phyloP scores from a whole-genome alignment of 1,284 basidiomycete genomes.

The Somion occarium region DNA sequence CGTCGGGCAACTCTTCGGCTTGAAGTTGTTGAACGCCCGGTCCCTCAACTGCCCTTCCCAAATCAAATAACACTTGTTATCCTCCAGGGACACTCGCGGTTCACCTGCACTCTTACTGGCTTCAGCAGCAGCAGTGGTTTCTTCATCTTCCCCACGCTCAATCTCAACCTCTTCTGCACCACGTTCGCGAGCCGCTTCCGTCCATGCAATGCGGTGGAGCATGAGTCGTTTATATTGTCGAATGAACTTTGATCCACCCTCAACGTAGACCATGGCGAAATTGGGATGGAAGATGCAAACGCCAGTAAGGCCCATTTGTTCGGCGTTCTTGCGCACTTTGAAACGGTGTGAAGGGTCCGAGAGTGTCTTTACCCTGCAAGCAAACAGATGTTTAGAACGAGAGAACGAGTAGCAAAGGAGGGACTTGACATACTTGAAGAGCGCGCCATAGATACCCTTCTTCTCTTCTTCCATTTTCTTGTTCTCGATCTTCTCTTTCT shows the following conservation, averaged over 20 bases:
- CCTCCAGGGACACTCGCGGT: conserved; percentile 55
- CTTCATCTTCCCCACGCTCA: conserved; percentile 47
- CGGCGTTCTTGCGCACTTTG: conserved; percentile 95
- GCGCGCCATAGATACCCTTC: conserved; percentile 81
- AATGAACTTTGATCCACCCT: conserved; percentile 85
- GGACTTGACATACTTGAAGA: conserved; percentile 76
- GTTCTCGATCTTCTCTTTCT: conserved; percentile 79
- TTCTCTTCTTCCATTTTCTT: conserved; percentile 86
- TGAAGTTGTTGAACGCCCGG: conserved; percentile 77
- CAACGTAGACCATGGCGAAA: conserved; percentile 91
- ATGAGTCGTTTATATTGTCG: conserved; percentile 89
- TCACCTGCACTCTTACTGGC: conserved; percentile 27
- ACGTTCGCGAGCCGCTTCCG: conserved; percentile 80
- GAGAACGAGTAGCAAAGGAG: not conserved
- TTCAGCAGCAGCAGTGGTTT: conserved; percentile 10
- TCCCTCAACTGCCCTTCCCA: conserved; percentile 93
- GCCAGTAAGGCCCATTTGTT: conserved; percentile 86
- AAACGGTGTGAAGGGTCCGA: conserved; percentile 92
- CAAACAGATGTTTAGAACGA: not conserved
- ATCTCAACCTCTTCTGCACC: conserved; percentile 68
- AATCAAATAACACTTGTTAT: conserved; percentile 87
- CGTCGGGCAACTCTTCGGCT: conserved; percentile 80
- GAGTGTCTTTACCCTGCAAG: conserved; percentile 75
- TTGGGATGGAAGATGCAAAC: conserved; percentile 85
- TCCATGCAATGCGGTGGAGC: conserved; percentile 91